Base-by-base conservation (phyloP, 306 rosid species). In the Datisca glomerata region DNA sequence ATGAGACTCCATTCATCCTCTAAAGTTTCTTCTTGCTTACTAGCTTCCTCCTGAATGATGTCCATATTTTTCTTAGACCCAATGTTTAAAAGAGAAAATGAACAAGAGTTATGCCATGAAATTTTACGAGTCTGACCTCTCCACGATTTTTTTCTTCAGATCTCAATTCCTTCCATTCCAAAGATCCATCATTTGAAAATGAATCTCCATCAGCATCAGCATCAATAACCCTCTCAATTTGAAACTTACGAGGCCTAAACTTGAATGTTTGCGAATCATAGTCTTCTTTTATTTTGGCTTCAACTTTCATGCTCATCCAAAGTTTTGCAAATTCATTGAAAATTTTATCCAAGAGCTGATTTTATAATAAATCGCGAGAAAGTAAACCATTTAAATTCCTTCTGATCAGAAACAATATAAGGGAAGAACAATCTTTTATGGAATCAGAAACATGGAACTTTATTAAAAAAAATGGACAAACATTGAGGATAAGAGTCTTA, bases 191-290 rank as follows among this genome's bases (percentile, higher is more conserved):
- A 47, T 41, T 54, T 20, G 67, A 56, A 34, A 39, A 31, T 15
- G 76, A 57, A 33, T 52, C 64, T 22, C 61, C 63, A 55, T 68
- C 60, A 42, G 59, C 17, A 37, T 83, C 81, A 43, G 60, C 69
- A 6, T 84, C 93, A 56, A 89, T 67, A 54, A 89, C 70, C 34
- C 69, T 67, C 45, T 80, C 91, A 27, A 89, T 69, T 39, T 63
- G 67, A 44, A 89, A 80, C 2, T 49, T 72, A 37, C 94, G 91
- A 49, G 89, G 68, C 62, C 61, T 83, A 43, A 83, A 80, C 64
- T 74, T 83, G 80, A 62, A 83, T 55, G 57, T 66, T 57, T 72
- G 79, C 24, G 95, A 66, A 37, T 69, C 66, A 43, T 21, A 7
- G 33, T 83, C 83, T 25, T 80, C 77, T 56, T 55, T 68, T 49